These are phyloP conservation scores for Babjeviella inositovora DNA, from an alignment of 805 yeast species.

Conservation along the genomic window DNA sequence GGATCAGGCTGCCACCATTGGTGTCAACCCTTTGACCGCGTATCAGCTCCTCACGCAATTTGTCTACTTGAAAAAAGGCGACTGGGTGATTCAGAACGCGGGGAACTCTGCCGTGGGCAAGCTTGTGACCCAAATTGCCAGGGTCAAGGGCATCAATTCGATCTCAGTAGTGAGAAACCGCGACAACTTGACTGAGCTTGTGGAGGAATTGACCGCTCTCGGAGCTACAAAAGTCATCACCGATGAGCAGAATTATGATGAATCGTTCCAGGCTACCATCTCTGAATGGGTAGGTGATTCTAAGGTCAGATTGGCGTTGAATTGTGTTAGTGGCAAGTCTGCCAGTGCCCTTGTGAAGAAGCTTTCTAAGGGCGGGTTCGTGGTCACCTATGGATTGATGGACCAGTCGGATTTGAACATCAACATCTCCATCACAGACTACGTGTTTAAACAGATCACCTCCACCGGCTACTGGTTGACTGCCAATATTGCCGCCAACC, in stretches of 20 bases:
- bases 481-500: slow-evolving; percentile 39
- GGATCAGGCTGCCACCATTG: slow-evolving; percentile 23
- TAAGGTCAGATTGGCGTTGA: slow-evolving; percentile 62
- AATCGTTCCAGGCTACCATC: slow-evolving; percentile 46
- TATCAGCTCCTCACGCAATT: slow-evolving; percentile 71
- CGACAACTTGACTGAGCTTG: slow-evolving; percentile 48
- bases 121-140: slow-evolving; percentile 79
- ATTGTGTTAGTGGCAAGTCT: slow-evolving; percentile 88
- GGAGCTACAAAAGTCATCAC: slow-evolving; percentile 87
- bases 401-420: slow-evolving; percentile 86
- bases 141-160: slow-evolving; percentile 64
- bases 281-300: slow-evolving; percentile 30
- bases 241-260: slow-evolving; percentile 66
- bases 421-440: slow-evolving; percentile 61
- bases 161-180: slow-evolving; percentile 82
- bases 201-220: slow-evolving; percentile 32
- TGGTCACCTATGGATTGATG: slow-evolving; percentile 96
- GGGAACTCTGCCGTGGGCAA: slow-evolving; percentile 94
- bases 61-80: slow-evolving; percentile 43
- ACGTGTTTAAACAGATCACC: slow-evolving; percentile 78
- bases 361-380: slow-evolving; percentile 52
- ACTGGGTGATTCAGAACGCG: slow-evolving; percentile 94
- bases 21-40: slow-evolving; percentile 58
- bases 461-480: slow-evolving; percentile 93
- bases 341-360: slow-evolving; percentile 75